Conservation (phyloP, 768 basidiomycete genomes). For the Tricholomella constricta region DNA sequence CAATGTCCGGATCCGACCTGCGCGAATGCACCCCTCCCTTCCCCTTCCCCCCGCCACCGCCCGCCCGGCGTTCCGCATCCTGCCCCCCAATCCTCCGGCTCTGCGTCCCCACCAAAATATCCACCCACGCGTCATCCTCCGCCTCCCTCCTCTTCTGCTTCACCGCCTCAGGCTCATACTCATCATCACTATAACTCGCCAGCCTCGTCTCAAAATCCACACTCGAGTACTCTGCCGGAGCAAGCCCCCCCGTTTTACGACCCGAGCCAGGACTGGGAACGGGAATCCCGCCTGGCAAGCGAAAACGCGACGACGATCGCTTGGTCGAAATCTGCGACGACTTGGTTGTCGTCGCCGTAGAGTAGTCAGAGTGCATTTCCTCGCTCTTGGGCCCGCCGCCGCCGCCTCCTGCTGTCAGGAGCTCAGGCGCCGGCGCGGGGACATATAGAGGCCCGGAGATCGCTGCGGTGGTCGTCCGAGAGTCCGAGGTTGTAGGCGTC, state of each 20-base stretch:
- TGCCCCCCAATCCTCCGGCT: conserved; percentile 54
- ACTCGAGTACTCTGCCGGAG: conserved; percentile 76
- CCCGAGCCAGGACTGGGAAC: conserved; percentile 55
- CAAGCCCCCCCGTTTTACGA: conserved; percentile 50
- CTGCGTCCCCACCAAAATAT: conserved; percentile 73
- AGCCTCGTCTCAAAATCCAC: conserved; percentile 85
- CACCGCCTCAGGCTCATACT: conserved; percentile 42
- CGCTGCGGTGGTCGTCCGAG: conserved; percentile 16
- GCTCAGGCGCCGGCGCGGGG: conserved; percentile 21
- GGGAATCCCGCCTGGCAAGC: conserved; percentile 52
- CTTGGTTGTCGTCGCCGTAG: neutral
- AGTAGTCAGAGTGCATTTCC: conserved; percentile 35
- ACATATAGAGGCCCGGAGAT: conserved; percentile 23
- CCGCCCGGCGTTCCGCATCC: conserved; percentile 50
- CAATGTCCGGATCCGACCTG: conserved; percentile 65
- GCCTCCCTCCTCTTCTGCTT: conserved; percentile 51
- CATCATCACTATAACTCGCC: conserved; percentile 61
- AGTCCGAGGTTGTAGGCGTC: neutral
- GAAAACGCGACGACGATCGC: conserved; percentile 55
- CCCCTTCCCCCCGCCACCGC: too few species aligned
- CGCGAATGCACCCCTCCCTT: conserved; percentile 21
- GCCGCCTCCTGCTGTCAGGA: too few species aligned
- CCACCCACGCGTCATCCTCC: conserved; percentile 83
- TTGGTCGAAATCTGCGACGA: conserved; percentile 35
- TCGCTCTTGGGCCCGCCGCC: conserved; percentile 32